phyloP scores from a whole-genome alignment of 2,329 filamentous ascomycete genomes.

The Graphiopsis chlorocephala region DNA sequence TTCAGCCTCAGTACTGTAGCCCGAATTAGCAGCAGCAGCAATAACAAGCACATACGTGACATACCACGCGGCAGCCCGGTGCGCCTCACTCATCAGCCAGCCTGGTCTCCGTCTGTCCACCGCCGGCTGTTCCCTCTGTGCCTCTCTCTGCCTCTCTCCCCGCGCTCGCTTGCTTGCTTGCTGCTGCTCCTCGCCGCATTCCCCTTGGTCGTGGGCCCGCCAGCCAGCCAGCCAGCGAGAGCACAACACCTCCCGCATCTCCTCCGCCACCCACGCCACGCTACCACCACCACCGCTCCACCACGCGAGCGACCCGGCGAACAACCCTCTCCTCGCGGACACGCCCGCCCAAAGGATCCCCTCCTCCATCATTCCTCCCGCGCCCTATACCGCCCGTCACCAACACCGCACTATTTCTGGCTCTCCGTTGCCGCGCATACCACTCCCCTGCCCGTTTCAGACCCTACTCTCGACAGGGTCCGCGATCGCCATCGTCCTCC shows the following conservation, averaged over 20 bases:
- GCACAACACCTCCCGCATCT: slow-evolving; percentile 11
- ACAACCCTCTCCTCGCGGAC: neutral
- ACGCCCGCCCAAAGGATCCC: neutral
- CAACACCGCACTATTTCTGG: slow-evolving; percentile 11
- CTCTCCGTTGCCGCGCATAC: slow-evolving; percentile 14
- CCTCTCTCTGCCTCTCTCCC: neutral
- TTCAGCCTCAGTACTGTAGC: neutral
- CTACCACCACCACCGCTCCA: slow-evolving; percentile 2
- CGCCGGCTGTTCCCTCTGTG: neutral
- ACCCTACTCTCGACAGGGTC: slow-evolving; percentile 10
- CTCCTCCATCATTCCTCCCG: slow-evolving; percentile 4
- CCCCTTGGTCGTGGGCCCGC: neutral
- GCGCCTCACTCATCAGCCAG: neutral
- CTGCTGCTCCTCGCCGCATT: neutral
- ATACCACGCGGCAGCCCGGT: neutral
- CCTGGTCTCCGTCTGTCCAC: neutral
- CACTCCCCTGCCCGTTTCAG: slow-evolving; percentile 12
- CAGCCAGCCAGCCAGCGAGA: neutral
- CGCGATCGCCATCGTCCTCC: slow-evolving; percentile 7
- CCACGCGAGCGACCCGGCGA: neutral
- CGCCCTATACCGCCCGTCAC: slow-evolving; percentile 5
- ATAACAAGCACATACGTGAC: neutral
- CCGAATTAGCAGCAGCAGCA: neutral
- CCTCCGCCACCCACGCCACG: slow-evolving; percentile 8
- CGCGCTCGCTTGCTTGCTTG: neutral